Conservation (phyloP, 176 grass and related monocot species). For the Carex parvula region DNA sequence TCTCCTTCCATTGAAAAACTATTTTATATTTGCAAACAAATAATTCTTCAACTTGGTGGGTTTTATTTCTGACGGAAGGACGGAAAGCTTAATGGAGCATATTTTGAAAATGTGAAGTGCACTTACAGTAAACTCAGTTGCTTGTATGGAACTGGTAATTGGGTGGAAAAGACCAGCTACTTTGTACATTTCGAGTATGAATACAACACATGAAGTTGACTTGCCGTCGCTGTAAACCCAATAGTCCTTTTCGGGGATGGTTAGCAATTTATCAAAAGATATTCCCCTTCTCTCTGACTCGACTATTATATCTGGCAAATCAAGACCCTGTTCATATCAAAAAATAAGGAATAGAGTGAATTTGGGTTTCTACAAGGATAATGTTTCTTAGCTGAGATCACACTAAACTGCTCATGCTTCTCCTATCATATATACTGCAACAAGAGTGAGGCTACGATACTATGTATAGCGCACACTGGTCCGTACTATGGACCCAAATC, state of each 20-base stretch:
- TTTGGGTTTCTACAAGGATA: neutral
- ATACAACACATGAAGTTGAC: conserved; percentile 84
- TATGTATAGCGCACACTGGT: too few species aligned
- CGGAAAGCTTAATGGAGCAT: neutral
- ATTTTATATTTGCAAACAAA: too few species aligned
- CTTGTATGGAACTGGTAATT: conserved; percentile 59
- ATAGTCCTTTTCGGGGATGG: conserved; percentile 73
- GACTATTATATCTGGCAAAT: conserved; percentile 82
- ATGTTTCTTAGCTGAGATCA: neutral
- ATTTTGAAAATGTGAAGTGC: neutral
- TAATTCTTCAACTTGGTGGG: neutral
- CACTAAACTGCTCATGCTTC: neutral
- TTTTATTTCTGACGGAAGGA: neutral
- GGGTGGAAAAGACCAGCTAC: conserved; percentile 78
- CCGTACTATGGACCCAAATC: too few species aligned
- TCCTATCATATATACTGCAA: neutral
- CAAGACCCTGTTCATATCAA: conserved; percentile 60
- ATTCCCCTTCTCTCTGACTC: conserved; percentile 81
- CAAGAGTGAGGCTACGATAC: neutral
- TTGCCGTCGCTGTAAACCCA: conserved; percentile 89
- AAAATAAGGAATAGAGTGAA: neutral
- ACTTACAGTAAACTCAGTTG: conserved; percentile 95
- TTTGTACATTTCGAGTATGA: conserved; percentile 94
- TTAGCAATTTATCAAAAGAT: conserved; percentile 83
- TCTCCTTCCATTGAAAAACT: too few species aligned